Base-by-base conservation (phyloP, 2,329 filamentous ascomycete species). In the Chaetomium globosum region DNA sequence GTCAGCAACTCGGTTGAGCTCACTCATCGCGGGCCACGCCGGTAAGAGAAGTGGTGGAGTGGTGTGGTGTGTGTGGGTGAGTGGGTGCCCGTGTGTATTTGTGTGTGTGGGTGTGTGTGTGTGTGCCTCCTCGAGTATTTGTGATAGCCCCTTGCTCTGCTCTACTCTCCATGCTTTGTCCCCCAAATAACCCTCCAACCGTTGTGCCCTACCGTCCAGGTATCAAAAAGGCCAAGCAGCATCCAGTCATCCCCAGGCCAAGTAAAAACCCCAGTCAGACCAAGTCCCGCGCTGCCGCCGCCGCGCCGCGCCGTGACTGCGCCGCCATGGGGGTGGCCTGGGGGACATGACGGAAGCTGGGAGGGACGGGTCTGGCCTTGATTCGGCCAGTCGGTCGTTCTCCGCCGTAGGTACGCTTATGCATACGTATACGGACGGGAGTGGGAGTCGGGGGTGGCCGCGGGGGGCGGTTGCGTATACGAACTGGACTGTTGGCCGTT, bases 221-320 rank as follows among this genome's bases (percentile, higher is more conserved):
- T 30, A 43, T 43, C 19, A 43, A 43, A 43, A 43, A 3, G 16
- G 39, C 6, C 16, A 3, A 43, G 39, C 16, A 16, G 4, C 36
- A n/a, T n/a, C 13, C 16, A 43, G 39, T 7, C 7, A 36, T 36
- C 33, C 9, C 9, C 9, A 36, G 9, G 13, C 7, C 39, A 16
- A 43, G 19, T 19, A 43, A 43, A n/a, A n/a, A 16, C 39, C 39
- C 39, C 39, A 43, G 39, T 43, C 39, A 43, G 39, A 43, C 16
- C 33, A 36, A 43, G 16, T 43, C 39, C 39, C 39, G 39, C 39
- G 39, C 13, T 16, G 23, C 16, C 13, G 19, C 31, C 26, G 52
- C 28, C 10, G 36, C 36, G n/a, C 53, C 57, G 56, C 56, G 57
- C 56, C 52, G 52, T 30, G 43, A 0, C 63, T 46, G 58, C 52